These are phyloP conservation scores for Apiotrichum siamense DNA, from an alignment of 1,284 basidiomycete species.

Conservation along the genomic window DNA sequence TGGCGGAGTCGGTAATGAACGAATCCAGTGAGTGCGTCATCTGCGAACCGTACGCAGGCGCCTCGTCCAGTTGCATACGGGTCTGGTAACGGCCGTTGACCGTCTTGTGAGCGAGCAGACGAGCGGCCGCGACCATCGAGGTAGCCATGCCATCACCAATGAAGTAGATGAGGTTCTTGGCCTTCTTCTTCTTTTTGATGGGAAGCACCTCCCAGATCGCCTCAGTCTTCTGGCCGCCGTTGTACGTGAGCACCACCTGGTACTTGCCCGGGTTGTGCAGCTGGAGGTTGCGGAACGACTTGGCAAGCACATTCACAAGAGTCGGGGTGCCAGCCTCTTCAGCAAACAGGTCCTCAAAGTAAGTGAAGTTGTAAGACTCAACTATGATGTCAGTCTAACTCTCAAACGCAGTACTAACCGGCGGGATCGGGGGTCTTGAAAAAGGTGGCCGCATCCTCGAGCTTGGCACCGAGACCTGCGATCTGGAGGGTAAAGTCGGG, in stretches of 20 bases:
- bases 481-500: conserved; percentile 41
- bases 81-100: conserved; percentile 49
- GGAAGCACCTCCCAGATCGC: conserved; percentile 44
- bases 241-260: conserved; percentile 29
- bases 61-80: conserved; percentile 39
- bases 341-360: conserved; percentile 46
- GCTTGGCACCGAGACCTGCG: conserved; percentile 29
- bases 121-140: conserved; percentile 44
- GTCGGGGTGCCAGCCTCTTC: conserved; percentile 34
- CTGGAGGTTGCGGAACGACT: conserved; percentile 45
- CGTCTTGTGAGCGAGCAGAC: conserved; percentile 49
- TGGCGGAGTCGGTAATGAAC: conserved; percentile 49
- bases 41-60: conserved; percentile 32
- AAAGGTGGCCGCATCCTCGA: conserved; percentile 39
- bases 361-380: conserved; percentile 39
- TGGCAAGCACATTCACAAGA: conserved; percentile 46
- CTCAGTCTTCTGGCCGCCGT: conserved; percentile 31
- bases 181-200: conserved; percentile 22
- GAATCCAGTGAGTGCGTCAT: conserved; percentile 41
- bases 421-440: conserved; percentile 34
- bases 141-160: conserved; percentile 46
- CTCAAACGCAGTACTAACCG: conserved; percentile 11
- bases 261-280: conserved; percentile 37
- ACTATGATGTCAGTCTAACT: conserved; percentile 10
- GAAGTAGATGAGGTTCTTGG: conserved; percentile 49